Percentiles rank a stretch among this genome's conserved stretches.
Evolutionary conservation across 345 rosid genomes (phyloP).

Genomic region (Eucalyptus cloeziana): DNA sequence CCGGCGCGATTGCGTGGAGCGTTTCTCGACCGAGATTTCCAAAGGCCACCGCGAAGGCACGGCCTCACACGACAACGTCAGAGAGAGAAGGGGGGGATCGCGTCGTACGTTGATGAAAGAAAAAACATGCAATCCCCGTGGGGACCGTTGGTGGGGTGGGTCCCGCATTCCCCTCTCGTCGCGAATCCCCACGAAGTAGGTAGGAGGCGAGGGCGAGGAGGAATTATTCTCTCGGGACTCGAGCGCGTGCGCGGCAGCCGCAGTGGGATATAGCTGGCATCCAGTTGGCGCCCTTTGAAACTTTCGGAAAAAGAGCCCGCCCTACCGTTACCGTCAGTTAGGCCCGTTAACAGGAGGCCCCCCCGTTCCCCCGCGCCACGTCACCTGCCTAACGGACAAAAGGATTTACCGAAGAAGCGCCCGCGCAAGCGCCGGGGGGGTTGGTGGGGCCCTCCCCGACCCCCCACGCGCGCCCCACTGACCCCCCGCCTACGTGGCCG

Average conservation of each 20-base stretch:
- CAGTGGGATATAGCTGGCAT: conserved; percentile 46
- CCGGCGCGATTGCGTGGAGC: not conserved
- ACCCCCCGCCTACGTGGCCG: not conserved
- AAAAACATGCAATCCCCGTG: not conserved
- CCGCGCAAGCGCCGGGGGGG: not conserved
- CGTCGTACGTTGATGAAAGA: not conserved
- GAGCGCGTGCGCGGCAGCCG: not conserved
- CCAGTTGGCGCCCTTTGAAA: conserved; percentile 1
- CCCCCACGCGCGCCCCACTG: not conserved
- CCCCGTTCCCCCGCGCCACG: not conserved
- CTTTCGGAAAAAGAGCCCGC: not conserved
- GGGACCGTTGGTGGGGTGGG: not conserved
- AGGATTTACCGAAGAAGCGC: not conserved
- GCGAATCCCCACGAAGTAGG: not conserved
- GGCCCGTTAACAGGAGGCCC: not conserved
- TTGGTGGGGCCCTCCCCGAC: not conserved
- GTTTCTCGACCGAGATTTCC: not conserved
- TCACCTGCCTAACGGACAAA: conserved; percentile 9
- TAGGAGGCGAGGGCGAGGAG: not conserved
- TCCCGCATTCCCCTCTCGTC: not conserved
- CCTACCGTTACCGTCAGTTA: conserved; percentile 2
- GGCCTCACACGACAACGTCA: not conserved
- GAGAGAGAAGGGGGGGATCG: not conserved
- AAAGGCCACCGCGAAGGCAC: not conserved
- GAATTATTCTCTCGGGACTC: conserved; percentile 24